Evolutionary conservation across 345 rosid species (phyloP), one percentile per base, ranked within the genome.

Genomic region (Lumnitzera racemosa): DNA sequence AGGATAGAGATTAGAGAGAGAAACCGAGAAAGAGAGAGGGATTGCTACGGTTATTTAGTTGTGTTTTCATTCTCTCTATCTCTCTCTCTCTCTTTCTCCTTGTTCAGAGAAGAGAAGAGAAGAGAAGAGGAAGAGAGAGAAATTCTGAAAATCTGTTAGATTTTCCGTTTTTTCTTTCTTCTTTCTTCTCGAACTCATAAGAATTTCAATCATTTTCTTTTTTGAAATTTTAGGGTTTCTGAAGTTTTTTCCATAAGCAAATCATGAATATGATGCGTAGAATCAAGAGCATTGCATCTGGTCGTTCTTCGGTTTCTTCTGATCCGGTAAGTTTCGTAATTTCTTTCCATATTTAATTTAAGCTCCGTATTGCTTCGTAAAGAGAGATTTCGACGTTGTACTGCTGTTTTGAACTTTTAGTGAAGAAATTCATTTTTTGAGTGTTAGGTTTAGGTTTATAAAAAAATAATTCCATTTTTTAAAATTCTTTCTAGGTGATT

Each of bases 271-370:
- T 95, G 78, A 78, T 95, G 86, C 98, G 96, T 51, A 83, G 99
- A 46, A 83, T 95, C 64, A 90, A 88, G 80, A 90, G 96, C 91
- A 81, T 90, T 61, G 98, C 99, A 36, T 95, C 99, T 17, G 98
- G 94, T 55, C 98, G 96, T 15, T 67, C 80, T 56, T 95, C 91
- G 13, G 49, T 78, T 25, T 87, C 98, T 31, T 90, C 98, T 56
- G 94, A 95, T 72, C 82, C 89, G 41, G 99, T 88, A 65, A 77
- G 82, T 58, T 49, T 29, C 36, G 43, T n/a, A 17, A n/a, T 16
- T 7, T 24, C 50, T 11, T 27, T 53, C 3, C 4, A 27, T 27
- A 27, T 25, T 13, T 14, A 15, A 3, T 57, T 7, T 1, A 14
- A 11, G 1, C 55, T 50, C 25, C 55, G 24, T 1, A 24, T 9